A percentile compares a stretch with the other conserved stretches of the same genome.
These are phyloP conservation scores for Cladophialophora bantiana DNA, from an alignment of 2,329 filamentous ascomycete genomes.

Conservation along the genomic window DNA sequence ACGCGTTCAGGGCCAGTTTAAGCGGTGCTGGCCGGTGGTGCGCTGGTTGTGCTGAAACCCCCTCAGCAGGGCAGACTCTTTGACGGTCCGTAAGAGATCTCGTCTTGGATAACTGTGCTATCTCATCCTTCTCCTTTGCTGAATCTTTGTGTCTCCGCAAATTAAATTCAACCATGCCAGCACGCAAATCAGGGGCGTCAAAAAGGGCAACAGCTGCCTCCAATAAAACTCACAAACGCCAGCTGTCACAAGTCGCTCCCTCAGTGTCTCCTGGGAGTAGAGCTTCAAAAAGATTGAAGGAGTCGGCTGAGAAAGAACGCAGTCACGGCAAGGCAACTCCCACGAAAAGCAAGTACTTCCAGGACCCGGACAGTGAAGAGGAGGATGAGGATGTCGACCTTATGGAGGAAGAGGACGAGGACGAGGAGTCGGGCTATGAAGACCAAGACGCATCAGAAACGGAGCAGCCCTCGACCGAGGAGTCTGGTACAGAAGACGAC, in stretches of 20 bases:
- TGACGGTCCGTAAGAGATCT: neutral
- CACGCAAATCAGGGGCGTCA: conserved; percentile 25
- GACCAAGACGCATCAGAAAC: conserved; percentile 41
- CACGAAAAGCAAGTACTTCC: conserved; percentile 61
- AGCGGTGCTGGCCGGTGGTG: too few species aligned
- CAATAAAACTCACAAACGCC: conserved; percentile 34
- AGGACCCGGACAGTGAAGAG: conserved; percentile 46
- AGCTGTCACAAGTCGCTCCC: conserved; percentile 26
- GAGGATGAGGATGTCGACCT: conserved; percentile 44
- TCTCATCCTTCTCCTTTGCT: neutral
- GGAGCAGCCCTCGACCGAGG: conserved; percentile 30
- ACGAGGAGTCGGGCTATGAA: conserved; percentile 37
- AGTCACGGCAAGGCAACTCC: conserved; percentile 45
- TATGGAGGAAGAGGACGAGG: conserved; percentile 29
- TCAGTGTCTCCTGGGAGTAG: conserved; percentile 32
- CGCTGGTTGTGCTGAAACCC: neutral
- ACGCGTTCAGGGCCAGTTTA: neutral
- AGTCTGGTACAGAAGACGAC: conserved; percentile 38
- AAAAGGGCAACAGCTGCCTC: conserved; percentile 24
- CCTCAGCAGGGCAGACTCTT: neutral
- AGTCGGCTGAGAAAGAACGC: conserved; percentile 24
- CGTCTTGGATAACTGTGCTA: neutral
- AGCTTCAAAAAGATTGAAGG: conserved; percentile 37
- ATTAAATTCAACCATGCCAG: conserved; percentile 17
- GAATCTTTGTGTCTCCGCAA: neutral